phyloP scores from a whole-genome alignment of 179 eudicot genomes.

The Actinidia arguta region DNA sequence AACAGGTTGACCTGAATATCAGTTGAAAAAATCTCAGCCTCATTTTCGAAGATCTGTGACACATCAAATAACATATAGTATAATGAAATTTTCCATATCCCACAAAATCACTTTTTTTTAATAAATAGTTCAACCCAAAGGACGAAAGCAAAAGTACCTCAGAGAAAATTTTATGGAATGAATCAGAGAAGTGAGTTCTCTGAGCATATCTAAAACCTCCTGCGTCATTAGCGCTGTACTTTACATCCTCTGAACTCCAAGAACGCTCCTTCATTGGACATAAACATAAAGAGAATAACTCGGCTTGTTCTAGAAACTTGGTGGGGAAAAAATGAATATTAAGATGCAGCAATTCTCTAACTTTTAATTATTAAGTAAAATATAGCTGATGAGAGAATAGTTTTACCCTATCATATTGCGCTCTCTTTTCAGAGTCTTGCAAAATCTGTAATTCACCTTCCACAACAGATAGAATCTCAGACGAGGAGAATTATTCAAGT shows the following conservation, averaged over 20 bases:
- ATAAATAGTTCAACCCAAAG: background rate
- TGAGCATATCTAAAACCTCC: conserved; percentile 59
- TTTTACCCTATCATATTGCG: conserved; percentile 82
- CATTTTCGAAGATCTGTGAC: conserved; percentile 81
- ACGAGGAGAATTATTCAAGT: background rate
- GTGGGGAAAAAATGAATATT: background rate
- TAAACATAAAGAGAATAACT: conserved; percentile 19
- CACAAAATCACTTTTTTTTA: background rate
- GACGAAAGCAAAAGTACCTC: conserved; percentile 57
- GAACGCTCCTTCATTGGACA: conserved; percentile 40
- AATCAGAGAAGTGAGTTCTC: conserved; percentile 64
- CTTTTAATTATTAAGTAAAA: background rate
- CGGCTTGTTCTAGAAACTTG: conserved; percentile 15
- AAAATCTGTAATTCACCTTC: conserved; percentile 61
- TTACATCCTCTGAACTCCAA: conserved; percentile 50
- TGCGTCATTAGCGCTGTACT: conserved; percentile 50
- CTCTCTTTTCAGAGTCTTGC: conserved; percentile 75
- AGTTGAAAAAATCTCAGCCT: conserved; percentile 56
- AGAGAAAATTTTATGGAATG: conserved; percentile 85
- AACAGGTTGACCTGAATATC: conserved; percentile 75
- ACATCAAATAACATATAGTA: conserved; percentile 18
- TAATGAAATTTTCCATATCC: background rate
- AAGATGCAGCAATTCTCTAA: background rate
- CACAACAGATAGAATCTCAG: conserved; percentile 25
- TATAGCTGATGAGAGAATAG: conserved; percentile 10